These are phyloP conservation scores for Urtica urens DNA, from an alignment of 306 rosid species.

Conservation along the genomic window DNA sequence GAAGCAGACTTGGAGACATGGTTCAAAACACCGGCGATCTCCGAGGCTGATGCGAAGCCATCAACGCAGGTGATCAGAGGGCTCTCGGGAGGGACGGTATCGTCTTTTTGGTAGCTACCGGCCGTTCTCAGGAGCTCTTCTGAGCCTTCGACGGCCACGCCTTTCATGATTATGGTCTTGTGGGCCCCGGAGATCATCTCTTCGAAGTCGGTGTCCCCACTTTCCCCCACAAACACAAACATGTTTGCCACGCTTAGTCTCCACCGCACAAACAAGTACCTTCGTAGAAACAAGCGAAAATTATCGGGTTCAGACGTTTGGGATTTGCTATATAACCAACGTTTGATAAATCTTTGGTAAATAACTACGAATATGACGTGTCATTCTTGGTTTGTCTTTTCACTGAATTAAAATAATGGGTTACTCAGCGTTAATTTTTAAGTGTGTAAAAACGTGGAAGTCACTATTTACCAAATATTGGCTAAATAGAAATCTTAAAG, in stretches of 20 bases:
- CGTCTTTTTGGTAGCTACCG: conserved; percentile 66
- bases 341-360: too few relatives aligned
- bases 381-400: too few relatives aligned
- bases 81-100: conserved; percentile 53
- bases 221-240: conserved; percentile 73
- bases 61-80: conserved; percentile 28
- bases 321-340: too few relatives aligned
- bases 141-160: conserved; percentile 41
- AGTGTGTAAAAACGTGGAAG: too few relatives aligned
- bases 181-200: conserved; percentile 88
- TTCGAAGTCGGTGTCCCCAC: conserved; percentile 75
- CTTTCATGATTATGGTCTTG: conserved; percentile 67
- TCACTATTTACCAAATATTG: too few relatives aligned
- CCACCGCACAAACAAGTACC: conserved; percentile 91
- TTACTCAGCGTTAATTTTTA: too few relatives aligned
- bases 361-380: too few relatives aligned
- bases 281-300: too few relatives aligned
- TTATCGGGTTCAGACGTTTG: too few relatives aligned
- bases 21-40: conserved; percentile 32
- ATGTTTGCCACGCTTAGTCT: conserved; percentile 68
- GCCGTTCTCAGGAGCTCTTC: conserved; percentile 53
- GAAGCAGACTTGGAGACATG: conserved; percentile 26
- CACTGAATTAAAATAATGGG: too few relatives aligned
- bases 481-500: too few relatives aligned
- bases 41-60: conserved; percentile 22